Base-by-base conservation (phyloP, 129 eudicot genomes). In the Centrapalus pauciflorus region DNA sequence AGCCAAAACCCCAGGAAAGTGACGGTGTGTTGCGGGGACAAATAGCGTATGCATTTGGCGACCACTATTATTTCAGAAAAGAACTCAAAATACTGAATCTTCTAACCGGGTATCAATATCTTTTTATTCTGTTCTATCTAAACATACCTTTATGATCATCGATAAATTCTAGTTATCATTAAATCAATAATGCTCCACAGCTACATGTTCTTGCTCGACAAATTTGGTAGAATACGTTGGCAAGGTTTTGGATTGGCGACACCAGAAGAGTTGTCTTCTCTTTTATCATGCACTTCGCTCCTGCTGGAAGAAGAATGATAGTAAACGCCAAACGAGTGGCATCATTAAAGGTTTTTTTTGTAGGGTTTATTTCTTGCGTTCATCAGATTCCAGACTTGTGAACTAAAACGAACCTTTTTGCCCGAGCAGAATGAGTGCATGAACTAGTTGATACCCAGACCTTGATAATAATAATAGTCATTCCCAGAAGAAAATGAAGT, bases 161-260 rank as follows among this genome's bases (percentile, higher is more conserved):
- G 3, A 4, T 63, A 24, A 68, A 32, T 4, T 45, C 23, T 33
- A 63, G 25, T 17, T 19, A 10, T 3, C 26, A 25, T 60, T 54
- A 20, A 67, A 10, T 3, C 26, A 25, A 54, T 54, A 20, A 67
- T 27, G 12, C n/a, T 80, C n/a, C 8, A 57, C 89, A 93, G 99
- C 73, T 88, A 89, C 55, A 73, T 89, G 62, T 89, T 86, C 75
- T 86, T 89, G 74, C 73, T 93, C 5, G 99, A 93, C 80, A 93
- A 89, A 45, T 75, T 80, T 70, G 99, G 95, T 71, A 86, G 95
- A 77, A 80, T 89, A 84, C 80, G 99, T 23, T 93, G 99, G 99
- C 96, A 86, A 76, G 99, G 95, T 56, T 84, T 56, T 55, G 99
- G 99, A 62, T 46, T 72, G 45, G 89, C 99, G 27, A 82, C 96